These are phyloP conservation scores for Mimosa bimucronata DNA, from an alignment of 306 rosid species.

Conservation along the genomic window DNA sequence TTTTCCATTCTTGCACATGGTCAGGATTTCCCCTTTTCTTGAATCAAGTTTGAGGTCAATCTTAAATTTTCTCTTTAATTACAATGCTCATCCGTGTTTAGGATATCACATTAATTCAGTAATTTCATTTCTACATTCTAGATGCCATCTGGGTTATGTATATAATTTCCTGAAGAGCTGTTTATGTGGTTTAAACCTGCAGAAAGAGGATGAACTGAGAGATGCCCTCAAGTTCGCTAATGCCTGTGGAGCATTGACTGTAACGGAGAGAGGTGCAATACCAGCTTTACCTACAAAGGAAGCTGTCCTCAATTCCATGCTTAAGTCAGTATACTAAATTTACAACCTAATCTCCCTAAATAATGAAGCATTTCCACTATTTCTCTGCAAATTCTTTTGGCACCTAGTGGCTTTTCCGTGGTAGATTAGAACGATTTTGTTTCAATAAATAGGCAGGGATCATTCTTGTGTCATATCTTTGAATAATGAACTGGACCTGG, in stretches of 20 bases:
- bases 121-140: background rate
- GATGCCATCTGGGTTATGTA: background rate
- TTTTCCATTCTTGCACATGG: background rate
- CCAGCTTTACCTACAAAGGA: slow-evolving; percentile 90
- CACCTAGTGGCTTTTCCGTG: slow-evolving; percentile 27
- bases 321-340: slow-evolving; percentile 55
- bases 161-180: background rate
- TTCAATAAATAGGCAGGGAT: slow-evolving; percentile 20
- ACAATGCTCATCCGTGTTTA: too few species aligned
- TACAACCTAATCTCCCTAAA: slow-evolving; percentile 6
- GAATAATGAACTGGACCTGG: slow-evolving; percentile 14
- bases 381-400: slow-evolving; percentile 27
- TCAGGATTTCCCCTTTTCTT: too few species aligned
- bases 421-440: slow-evolving; percentile 34
- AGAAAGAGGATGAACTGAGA: slow-evolving; percentile 84
- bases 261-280: slow-evolving; percentile 94
- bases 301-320: slow-evolving; percentile 66
- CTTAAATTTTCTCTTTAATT: too few species aligned
- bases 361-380: slow-evolving; percentile 20
- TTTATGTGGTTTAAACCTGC: slow-evolving; percentile 40
- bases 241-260: slow-evolving; percentile 93
- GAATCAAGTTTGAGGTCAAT: too few species aligned
- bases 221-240: slow-evolving; percentile 87
- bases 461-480: slow-evolving; percentile 21
- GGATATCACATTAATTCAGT: background rate